Evolutionary conservation across 768 basidiomycete genomes (phyloP).

Genomic region (Dioszegia hungarica): DNA sequence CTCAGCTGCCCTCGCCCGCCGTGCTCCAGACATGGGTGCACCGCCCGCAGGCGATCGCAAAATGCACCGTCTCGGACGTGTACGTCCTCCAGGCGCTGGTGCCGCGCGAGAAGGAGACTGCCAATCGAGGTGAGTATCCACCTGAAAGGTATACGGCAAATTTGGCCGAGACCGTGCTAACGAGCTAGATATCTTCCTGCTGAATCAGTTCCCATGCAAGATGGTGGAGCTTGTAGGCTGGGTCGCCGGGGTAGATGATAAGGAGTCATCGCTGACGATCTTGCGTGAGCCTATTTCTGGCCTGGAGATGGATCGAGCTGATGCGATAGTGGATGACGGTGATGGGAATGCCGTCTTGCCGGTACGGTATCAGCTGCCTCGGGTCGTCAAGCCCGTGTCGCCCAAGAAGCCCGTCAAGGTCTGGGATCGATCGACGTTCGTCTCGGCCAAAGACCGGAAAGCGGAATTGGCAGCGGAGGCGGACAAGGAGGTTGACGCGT

Average conservation of each 20-base stretch:
- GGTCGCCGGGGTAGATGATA: constrained; percentile 34
- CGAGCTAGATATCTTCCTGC: constrained; percentile 31
- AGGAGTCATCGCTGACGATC: constrained; percentile 28
- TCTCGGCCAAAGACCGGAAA: constrained; percentile 10
- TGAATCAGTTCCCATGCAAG: constrained; percentile 32
- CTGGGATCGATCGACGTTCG: neutral
- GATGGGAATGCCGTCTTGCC: constrained; percentile 32
- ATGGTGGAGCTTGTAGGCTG: constrained; percentile 39
- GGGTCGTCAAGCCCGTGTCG: neutral
- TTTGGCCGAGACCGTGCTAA: too few species aligned
- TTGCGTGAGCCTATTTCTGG: constrained; percentile 15
- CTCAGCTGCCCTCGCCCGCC: constrained; percentile 10
- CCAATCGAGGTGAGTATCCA: too few species aligned
- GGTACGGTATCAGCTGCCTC: constrained; percentile 14
- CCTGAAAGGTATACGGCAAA: too few species aligned
- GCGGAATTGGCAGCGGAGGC: constrained; percentile 7
- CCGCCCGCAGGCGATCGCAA: constrained; percentile 32
- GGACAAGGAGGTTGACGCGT: neutral
- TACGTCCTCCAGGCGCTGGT: constrained; percentile 20
- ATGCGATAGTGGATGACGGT: constrained; percentile 37
- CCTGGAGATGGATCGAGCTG: neutral
- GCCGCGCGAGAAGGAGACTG: neutral
- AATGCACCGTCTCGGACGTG: constrained; percentile 35
- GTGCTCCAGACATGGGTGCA: constrained; percentile 30
- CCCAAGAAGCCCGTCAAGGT: neutral